Base-by-base conservation (phyloP, 352 stramenopile genomes). In the Thalassiosira exigua region DNA sequence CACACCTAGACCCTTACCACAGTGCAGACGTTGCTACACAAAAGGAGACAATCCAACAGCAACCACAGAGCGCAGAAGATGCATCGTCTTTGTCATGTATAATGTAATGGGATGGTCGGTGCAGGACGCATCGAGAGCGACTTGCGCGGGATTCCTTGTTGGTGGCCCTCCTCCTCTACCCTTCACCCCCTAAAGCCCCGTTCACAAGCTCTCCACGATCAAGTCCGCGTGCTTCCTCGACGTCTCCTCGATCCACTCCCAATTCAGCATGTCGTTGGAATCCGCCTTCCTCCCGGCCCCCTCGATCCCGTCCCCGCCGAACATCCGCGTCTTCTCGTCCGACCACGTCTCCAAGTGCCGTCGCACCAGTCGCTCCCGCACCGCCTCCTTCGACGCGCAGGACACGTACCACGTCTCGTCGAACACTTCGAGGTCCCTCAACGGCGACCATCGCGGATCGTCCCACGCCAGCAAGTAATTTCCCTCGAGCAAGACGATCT, bases 401-500 rank as follows among this genome's bases (percentile, higher is more conserved):
- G 57, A 0, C 22, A 93, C 72, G 61, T 85, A 93, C 87, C 87
- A 93, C 11, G 64, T 76, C 60, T 93, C 87, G 56, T 93, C 85
- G 72, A 87, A 93, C 11, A 91, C 48, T 7, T 60, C 51, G 42
- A 69, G 70, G 2, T 30, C 48, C 56, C 50, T 36, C 4, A 91
- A 29, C 19, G 72, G 58, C 24, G 65, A 44, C 87, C 87, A 93
- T 32, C 82, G 52, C 26, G 64, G 5, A 50, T 82, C 72, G 19
- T 87, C 58, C 69, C 75, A 75, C 26, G 70, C 60, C 14, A 92
- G 54, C 11, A 94, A 48, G 68, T 94, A 94, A 59, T 89, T 82
- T 9, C 89, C 89, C 76, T 94, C 89, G 9, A 90, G 51, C 7
- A 94, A 57, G 0, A 94, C 83, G 54, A 94, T 85, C 48, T 86